A percentile compares a stretch with the other conserved stretches of the same genome.
Conservation (phyloP, 129 eudicot species). For the Oenanthe sinensis region DNA sequence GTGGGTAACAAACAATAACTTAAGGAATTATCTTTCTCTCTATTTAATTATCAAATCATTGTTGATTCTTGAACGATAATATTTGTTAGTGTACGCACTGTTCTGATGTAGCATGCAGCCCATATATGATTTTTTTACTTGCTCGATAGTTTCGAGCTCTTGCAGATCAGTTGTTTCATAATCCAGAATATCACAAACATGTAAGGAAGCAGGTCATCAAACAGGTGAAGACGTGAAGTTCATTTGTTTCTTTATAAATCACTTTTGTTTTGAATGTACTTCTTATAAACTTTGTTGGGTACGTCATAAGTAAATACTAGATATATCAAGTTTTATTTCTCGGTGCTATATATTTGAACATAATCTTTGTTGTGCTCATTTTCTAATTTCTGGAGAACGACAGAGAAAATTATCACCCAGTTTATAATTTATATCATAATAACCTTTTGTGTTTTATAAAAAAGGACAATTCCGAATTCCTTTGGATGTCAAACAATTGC, state of each 20-base stretch:
- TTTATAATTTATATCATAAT: background rate
- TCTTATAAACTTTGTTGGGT: background rate
- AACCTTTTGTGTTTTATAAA: background rate
- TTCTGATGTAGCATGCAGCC: background rate
- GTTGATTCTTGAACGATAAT: background rate
- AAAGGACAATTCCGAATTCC: background rate
- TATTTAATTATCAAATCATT: background rate
- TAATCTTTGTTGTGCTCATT: background rate
- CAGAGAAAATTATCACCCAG: background rate
- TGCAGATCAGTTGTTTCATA: constrained; percentile 52
- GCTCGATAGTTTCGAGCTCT: constrained; percentile 59
- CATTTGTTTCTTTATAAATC: background rate
- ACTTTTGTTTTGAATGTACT: background rate
- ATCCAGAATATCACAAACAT: constrained; percentile 49
- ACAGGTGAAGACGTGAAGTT: constrained; percentile 50
- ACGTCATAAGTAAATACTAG: background rate
- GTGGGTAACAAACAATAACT: background rate
- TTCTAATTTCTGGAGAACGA: background rate
- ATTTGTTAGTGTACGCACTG: background rate
- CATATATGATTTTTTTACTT: constrained; percentile 11
- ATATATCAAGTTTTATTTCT: background rate
- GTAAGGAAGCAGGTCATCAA: constrained; percentile 45
- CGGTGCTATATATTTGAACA: background rate
- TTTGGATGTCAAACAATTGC: background rate
- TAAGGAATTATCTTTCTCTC: background rate